Conservation (phyloP, 306 rosid species). For the Crotalaria pallida region DNA sequence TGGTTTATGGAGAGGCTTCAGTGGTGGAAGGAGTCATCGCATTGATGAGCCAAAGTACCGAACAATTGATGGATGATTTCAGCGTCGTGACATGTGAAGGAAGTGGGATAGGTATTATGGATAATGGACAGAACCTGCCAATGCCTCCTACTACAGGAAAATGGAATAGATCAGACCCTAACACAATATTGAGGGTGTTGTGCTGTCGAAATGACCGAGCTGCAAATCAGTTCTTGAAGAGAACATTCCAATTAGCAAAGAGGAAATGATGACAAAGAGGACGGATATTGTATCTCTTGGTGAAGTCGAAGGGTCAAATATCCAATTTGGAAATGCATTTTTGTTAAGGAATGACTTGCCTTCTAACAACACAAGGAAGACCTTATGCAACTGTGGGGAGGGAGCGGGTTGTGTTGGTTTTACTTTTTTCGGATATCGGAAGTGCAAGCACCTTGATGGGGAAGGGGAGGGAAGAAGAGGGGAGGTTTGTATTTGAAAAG, state of each 20-base stretch:
- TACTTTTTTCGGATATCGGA: background rate
- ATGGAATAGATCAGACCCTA: slow-evolving; percentile 82
- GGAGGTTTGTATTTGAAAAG: slow-evolving; percentile 11
- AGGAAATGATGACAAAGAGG: slow-evolving; percentile 38
- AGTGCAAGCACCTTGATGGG: background rate
- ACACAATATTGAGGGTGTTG: slow-evolving; percentile 80
- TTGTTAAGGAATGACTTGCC: background rate
- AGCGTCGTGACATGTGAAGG: slow-evolving; percentile 65
- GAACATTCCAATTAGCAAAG: slow-evolving; percentile 75
- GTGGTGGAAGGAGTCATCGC: slow-evolving; percentile 65
- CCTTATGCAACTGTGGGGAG: slow-evolving; percentile 5
- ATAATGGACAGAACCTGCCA: slow-evolving; percentile 61
- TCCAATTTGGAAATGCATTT: background rate
- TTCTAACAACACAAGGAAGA: slow-evolving; percentile 3
- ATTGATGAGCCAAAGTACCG: slow-evolving; percentile 66
- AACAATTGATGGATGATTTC: slow-evolving; percentile 77
- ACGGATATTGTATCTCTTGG: background rate
- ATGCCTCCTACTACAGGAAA: slow-evolving; percentile 94
- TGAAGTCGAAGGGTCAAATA: slow-evolving; percentile 4
- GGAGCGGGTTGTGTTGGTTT: slow-evolving; percentile 1
- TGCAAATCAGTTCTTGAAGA: slow-evolving; percentile 77
- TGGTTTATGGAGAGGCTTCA: slow-evolving; percentile 67
- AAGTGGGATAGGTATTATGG: slow-evolving; percentile 61
- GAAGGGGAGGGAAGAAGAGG: background rate
- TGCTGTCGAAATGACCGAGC: slow-evolving; percentile 66